Evolutionary conservation across 2,329 filamentous ascomycete species (phyloP).

Genomic region (Talaromyces amestolkiae): DNA sequence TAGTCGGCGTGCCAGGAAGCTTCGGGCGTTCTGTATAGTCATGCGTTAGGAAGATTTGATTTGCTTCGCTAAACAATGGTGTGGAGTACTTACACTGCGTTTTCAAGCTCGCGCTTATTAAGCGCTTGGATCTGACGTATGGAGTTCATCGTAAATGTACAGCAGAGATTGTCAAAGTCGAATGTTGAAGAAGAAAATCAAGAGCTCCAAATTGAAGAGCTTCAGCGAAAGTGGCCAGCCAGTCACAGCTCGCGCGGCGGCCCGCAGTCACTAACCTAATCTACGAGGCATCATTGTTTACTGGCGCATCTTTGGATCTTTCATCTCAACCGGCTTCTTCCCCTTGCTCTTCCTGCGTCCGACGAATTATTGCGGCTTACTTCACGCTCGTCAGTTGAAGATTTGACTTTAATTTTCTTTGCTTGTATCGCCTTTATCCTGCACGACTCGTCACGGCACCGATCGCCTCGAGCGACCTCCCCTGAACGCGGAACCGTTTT

Average conservation of each 20-base stretch:
- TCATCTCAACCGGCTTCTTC: background rate
- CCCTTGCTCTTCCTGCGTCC: background rate
- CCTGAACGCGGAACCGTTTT: slow-evolving; percentile 28
- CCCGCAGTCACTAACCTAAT: slow-evolving; percentile 11
- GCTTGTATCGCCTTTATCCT: background rate
- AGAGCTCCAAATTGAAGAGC: background rate
- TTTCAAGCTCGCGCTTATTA: slow-evolving; percentile 91
- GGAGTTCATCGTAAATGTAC: slow-evolving; percentile 69
- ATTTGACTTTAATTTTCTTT: background rate
- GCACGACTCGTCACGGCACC: background rate
- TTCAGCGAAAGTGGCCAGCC: background rate
- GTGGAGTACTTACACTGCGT: slow-evolving; percentile 64
- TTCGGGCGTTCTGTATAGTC: slow-evolving; percentile 63
- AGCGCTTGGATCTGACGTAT: slow-evolving; percentile 89
- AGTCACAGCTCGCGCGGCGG: slow-evolving; percentile 7
- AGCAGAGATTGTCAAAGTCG: background rate
- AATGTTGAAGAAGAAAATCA: background rate
- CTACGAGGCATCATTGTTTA: slow-evolving; percentile 16
- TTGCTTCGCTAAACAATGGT: background rate
- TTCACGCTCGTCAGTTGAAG: background rate
- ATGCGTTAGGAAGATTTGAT: background rate
- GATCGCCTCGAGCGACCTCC: slow-evolving; percentile 27
- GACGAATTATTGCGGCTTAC: background rate
- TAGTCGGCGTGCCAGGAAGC: slow-evolving; percentile 98
- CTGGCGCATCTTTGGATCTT: slow-evolving; percentile 9